Conservation (phyloP, 176 grass and related monocot species). For the Triticum timopheevii region DNA sequence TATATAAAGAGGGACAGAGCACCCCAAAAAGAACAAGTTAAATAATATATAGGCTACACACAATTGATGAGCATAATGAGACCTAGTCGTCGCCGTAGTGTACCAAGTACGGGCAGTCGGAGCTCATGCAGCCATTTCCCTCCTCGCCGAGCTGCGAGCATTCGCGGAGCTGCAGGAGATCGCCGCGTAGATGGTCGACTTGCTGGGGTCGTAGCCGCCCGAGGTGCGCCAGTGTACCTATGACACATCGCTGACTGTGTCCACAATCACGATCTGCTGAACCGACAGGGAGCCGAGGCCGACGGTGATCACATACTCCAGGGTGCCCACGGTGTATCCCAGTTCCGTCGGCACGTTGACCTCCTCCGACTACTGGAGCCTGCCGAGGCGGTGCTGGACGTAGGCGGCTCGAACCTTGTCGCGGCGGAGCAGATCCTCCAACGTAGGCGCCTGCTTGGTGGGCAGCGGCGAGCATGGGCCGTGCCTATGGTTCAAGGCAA, state of each 20-base stretch:
- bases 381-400: conserved; percentile 14
- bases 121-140: conserved; percentile 27
- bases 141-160: conserved; percentile 30
- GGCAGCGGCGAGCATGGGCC: conserved; percentile 55
- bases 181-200: conserved; percentile 57
- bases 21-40: too few relatives aligned
- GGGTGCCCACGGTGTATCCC: conserved; percentile 10
- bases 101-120: conserved; percentile 54
- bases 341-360: conserved; percentile 3
- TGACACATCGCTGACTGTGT: conserved; percentile 65
- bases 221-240: conserved; percentile 65
- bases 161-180: conserved; percentile 46
- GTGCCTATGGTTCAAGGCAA: conserved; percentile 50
- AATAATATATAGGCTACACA: too few relatives aligned
- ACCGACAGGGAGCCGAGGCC: conserved; percentile 41
- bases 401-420: conserved; percentile 52
- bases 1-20: too few relatives aligned
- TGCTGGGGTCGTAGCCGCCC: conserved; percentile 30
- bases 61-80: too few relatives aligned
- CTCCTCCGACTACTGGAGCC: neutral
- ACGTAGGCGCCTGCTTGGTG: neutral
- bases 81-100: conserved; percentile 42
- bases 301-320: conserved; percentile 56
- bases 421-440: conserved; percentile 39
- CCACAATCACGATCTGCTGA: conserved; percentile 40